Evolutionary conservation across 441 rosid genomes (phyloP), one percentile per base, ranked within the genome.

Genomic region (Corymbia citriodora): DNA sequence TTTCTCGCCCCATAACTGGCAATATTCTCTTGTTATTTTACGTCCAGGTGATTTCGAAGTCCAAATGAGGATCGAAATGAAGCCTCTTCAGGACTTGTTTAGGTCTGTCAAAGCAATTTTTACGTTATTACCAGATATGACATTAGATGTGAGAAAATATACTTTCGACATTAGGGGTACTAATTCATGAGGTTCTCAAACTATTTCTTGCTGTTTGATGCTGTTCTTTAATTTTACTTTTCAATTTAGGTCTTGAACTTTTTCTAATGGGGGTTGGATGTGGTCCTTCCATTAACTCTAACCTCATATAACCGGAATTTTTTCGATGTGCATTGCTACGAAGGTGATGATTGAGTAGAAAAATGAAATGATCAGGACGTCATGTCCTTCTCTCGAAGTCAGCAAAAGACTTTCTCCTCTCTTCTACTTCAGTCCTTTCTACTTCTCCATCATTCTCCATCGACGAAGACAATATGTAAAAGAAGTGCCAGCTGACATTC

Each of bases 1-100:
- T 57, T 57, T 57, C 63, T 57, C 19, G 61, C 6, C 63, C 29
- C 63, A 1, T 21, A 57, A 25, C 2, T 12, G 1, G 29, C 63
- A 57, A 9, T 57, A 2, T 13, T 4, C 11, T 57, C 23, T 57
- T 57, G 29, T 23, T 23, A 27, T 57, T 57, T 57, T 57, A 57
- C 63, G 25, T 57, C 29, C 63, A 57, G 25, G 29, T 57, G 63
- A 57, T 23, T 27, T 57, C 25, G 29, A 10, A 12, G 10, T 57
- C 10, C 7, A 6, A 57, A 57, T 3, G 0, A 57, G 29, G 63
- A 57, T 57, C 10, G 3, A 0, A 2, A 57, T 57, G 13, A 21
- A 57, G 13, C 25, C 29, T 59, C 25, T 57, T 57, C 23, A 57
- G 25, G 29, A 57, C 29, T 4, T 57, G 3, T 29, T 57, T 10